Evolutionary conservation across 345 rosid species (phyloP), one percentile per base, ranked within the genome.

Genomic region (Conringia planisiliqua): DNA sequence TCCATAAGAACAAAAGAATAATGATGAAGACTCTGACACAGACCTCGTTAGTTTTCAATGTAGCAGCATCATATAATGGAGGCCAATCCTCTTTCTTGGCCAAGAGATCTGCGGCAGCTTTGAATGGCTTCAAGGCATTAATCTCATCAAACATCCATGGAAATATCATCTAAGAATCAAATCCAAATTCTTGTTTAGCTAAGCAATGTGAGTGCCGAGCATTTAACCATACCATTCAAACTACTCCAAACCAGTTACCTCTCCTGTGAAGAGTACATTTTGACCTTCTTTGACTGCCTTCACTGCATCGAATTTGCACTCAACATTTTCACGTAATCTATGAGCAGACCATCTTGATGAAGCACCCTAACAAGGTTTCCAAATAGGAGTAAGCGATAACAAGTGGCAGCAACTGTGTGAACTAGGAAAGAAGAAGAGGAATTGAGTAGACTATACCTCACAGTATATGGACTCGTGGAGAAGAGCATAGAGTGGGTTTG

Each of bases 71-170:
- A 63, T 94, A 90, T 10, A 95, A 80, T 2, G 86, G 82, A 39
- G 93, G 86, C 99, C 97, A 95, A 61, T 91, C 93, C 57, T 81
- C 87, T 78, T 90, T 90, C 84, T 91, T 85, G 7, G 97, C 89
- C 72, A 94, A 81, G 70, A 88, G 52, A 61, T 85, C 65, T 20
- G 93, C 89, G 7, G 86, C 89, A 32, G 74, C 89, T 81, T 87
- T 88, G 67, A 88, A 89, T 36, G 83, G 90, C 62, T 80, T 90
- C 83, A 95, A 78, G 36, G 84, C 85, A 75, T 85, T 85, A 81
- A 90, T 78, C 81, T 95, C 97, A 68, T 90, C 97, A 71, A 92
- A 90, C 97, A 92, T 88, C 96, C 99, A 92, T 13, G 94, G 89
- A 74, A 86, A 86, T 58, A 86, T 68, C 91, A 88, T 90, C 96